Evolutionary conservation across 306 rosid species (phyloP), one percentile per base, ranked within the genome.

Genomic region (Lagenaria siceraria): DNA sequence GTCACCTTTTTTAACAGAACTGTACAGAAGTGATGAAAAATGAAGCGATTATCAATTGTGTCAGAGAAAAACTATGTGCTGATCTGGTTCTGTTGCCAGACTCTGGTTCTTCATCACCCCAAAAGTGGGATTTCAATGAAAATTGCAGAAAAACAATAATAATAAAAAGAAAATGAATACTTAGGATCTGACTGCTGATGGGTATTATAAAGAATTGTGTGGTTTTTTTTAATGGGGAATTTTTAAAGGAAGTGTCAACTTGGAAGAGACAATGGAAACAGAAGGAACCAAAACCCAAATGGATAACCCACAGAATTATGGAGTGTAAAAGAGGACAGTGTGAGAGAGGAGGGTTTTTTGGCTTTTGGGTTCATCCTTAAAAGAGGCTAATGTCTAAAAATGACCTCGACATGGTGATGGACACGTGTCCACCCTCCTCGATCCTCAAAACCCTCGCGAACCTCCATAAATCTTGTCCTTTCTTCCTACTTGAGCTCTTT

Each of bases 391-490:
- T 43, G 3, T 69, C 55, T 12, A 69, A 71, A 66, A 48, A 54
- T 64, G 52, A 25, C 46, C 83, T 83, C 92, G 77, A 81, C 27
- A 78, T 60, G 74, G 70, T 52, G 78, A 83, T 83, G 7, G 87
- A 85, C 97, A 86, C 93, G 96, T 91, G 96, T 79, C 84, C 72
- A 13, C 72, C 65, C 4, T 58, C 61, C 18, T 25, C 56, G 75
- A 80, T 82, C 88, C 83, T 55, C 85, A 77, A 89, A 88, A 86
- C 82, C 89, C 86, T 85, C 88, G 14, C 87, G 49, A 85, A 79
- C 77, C 65, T 86, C 86, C 84, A 78, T 54, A 66, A 19, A 29
- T 81, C 80, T 15, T 77, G 81, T 79, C 82, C 42, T 36, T 3
- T 69, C 7, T 31, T 35, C 9, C 46, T 24, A 7, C 48, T 21